phyloP scores from a whole-genome alignment of 176 grass and related monocot species.

The Oryza brachyantha region DNA sequence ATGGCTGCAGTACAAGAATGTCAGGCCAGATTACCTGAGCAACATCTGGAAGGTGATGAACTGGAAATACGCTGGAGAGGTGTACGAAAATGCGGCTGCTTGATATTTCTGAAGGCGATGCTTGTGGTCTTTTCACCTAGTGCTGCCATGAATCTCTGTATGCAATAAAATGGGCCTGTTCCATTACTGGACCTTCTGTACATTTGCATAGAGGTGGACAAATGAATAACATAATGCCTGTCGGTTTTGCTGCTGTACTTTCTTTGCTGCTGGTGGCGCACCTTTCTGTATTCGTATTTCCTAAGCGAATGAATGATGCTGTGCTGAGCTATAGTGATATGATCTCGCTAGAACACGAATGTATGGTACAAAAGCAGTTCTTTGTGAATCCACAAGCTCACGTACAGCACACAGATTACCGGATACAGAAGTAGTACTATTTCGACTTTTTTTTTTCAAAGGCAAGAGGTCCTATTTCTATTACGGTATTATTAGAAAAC shows the following conservation, averaged over 20 bases:
- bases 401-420: no score
- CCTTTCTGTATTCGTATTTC: not conserved
- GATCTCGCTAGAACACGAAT: not conserved
- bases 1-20: constrained; percentile 89
- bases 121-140: not conserved
- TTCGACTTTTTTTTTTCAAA: no score
- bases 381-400: not conserved
- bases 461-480: no score
- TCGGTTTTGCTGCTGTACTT: no score
- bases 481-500: no score
- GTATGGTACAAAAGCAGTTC: not conserved
- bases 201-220: constrained; percentile 24
- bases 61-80: constrained; percentile 89
- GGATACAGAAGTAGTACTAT: no score
- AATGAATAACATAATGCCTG: not conserved
- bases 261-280: no score
- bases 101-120: constrained; percentile 33
- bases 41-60: constrained; percentile 98
- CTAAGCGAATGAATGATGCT: not conserved
- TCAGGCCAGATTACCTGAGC: constrained; percentile 83
- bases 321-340: not conserved
- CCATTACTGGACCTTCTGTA: constrained; percentile 12
- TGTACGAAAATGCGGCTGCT: constrained; percentile 54
- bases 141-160: constrained; percentile 16
- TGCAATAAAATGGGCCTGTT: constrained; percentile 42